phyloP scores from a whole-genome alignment of 73 alveolate genomes.

The Paramecium primaurelia region DNA sequence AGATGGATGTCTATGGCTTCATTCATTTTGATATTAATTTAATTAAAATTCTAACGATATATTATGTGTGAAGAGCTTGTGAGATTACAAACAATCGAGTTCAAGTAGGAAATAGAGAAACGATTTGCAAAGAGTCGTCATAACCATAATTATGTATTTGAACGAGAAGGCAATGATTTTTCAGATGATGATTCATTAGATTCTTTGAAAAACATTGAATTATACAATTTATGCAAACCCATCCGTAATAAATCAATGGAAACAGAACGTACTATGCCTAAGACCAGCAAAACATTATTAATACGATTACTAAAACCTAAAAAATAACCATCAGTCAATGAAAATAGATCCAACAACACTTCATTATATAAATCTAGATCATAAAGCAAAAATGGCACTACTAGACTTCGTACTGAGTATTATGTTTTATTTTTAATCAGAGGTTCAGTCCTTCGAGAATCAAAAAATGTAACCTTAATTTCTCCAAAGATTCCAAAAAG shows the following conservation, averaged over 20 bases:
- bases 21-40: background rate
- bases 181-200: conserved; percentile 37
- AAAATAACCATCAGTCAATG: background rate
- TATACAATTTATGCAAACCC: background rate
- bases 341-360: background rate
- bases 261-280: background rate
- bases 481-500: background rate
- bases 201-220: background rate
- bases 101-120: conserved; percentile 4
- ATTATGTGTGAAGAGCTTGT: conserved; percentile 10
- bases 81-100: background rate
- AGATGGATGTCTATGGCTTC: background rate
- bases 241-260: background rate
- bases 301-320: background rate
- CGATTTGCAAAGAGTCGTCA: conserved; percentile 20
- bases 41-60: background rate
- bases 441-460: conserved; percentile 25
- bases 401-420: conserved; percentile 23
- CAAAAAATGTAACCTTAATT: background rate
- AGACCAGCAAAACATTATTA: background rate
- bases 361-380: background rate
- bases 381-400: background rate
- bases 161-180: background rate
- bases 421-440: background rate
- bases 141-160: conserved; percentile 3